Base-by-base conservation (phyloP, 768 basidiomycete species). In the Tricholoma saponaceum region DNA sequence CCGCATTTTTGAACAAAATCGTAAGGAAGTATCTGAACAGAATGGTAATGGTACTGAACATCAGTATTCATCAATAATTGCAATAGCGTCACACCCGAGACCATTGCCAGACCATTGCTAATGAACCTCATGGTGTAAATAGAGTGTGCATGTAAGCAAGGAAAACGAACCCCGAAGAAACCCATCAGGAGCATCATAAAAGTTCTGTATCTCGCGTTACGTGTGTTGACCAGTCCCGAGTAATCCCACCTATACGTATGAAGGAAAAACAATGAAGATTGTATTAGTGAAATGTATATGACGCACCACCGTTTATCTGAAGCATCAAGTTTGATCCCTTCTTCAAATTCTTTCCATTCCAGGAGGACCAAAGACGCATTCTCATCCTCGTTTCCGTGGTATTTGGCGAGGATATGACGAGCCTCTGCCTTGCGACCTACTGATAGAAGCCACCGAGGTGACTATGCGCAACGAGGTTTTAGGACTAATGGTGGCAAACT, bases 61-160 rank as follows among this genome's bases (percentile, higher is more conserved):
- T 53, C 32, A 6, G 6, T 20, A 49, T 14, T 16, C 13, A 52
- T 14, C 49, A 43, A 46, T 5, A n/a, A 20, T 6, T 10, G 3
- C 23, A n/a, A 18, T 12, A 18, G 5, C 28, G 18, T 58, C 60
- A 14, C 68, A 80, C 65, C 80, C 80, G 28, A 84, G 72, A 53
- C 82, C 82, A 61, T 82, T 82, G 46, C 83, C 81, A 49, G 80
- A 78, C 76, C 80, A 81, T 74, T 83, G 81, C 74, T 75, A 55
- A n/a, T 6, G 26, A 47, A 47, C 14, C 47, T 26, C 22, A 25
- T 44, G 7, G 23, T 46, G n/a, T 49, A 9, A 23, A n/a, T 49
- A 0, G 8, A 3, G 28, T 49, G 8, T 49, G 47, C 25, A 49
- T 8, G n/a, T 26, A 23, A 22, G 18, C 18, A 37, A 61, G 26